Evolutionary conservation across 768 basidiomycete genomes (phyloP).

Genomic region (Panaeolus papilionaceus): DNA sequence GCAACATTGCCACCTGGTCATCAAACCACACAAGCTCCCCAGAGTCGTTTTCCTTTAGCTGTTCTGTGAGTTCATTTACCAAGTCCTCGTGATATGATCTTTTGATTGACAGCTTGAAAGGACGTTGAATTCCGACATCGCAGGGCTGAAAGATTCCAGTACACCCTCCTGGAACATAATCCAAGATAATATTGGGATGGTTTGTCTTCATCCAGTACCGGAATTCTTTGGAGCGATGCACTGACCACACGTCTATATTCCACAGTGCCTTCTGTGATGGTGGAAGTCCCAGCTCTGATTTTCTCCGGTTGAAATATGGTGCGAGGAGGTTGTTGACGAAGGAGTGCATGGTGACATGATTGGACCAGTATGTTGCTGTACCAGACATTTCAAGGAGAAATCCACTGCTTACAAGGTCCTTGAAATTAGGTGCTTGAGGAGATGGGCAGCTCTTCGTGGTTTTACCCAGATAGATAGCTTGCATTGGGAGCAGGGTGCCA

Average conservation of each 20-base stretch:
- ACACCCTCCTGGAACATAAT: conserved; percentile 41
- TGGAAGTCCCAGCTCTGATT: conserved; percentile 8
- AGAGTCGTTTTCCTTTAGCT: conserved; percentile 28
- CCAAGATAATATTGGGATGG: conserved; percentile 38
- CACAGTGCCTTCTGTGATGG: conserved; percentile 26
- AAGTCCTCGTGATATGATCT: conserved; percentile 40
- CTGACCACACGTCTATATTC: conserved; percentile 40
- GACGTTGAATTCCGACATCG: conserved; percentile 45
- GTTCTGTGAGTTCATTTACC: conserved; percentile 33
- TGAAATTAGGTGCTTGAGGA: conserved; percentile 22
- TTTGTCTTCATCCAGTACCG: conserved; percentile 35
- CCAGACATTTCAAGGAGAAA: conserved; percentile 30
- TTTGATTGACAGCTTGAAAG: conserved; percentile 41
- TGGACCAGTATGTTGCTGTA: conserved; percentile 35
- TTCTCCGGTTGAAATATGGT: conserved; percentile 12
- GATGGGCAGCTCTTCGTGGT: conserved; percentile 30
- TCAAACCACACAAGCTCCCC: conserved; percentile 27
- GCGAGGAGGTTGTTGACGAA: conserved; percentile 27
- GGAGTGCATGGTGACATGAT: conserved; percentile 27
- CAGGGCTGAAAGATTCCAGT: conserved; percentile 39
- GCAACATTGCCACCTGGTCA: conserved; percentile 22
- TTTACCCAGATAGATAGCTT: conserved; percentile 39
- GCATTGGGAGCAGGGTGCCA: conserved; percentile 38
- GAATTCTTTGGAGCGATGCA: conserved; percentile 43
- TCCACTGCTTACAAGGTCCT: conserved; percentile 31